Conservation (phyloP, 495 filamentous ascomycete species). For the Pyrenula massariospora region DNA sequence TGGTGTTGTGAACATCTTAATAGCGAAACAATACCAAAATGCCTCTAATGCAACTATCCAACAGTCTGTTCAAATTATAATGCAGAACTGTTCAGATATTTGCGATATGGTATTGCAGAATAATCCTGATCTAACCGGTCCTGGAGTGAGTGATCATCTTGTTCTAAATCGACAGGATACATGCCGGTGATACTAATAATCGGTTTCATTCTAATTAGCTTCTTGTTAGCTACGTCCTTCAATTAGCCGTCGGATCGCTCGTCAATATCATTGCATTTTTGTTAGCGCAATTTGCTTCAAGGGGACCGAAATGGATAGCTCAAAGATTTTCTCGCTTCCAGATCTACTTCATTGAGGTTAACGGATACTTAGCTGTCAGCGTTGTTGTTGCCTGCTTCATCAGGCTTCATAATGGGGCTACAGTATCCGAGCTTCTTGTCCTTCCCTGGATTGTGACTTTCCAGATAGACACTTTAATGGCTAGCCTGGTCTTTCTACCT, state of each 20-base stretch:
- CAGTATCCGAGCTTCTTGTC: background rate
- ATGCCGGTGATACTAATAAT: background rate
- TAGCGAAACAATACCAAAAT: background rate
- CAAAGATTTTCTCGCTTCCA: background rate
- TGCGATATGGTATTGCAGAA: background rate
- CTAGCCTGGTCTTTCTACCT: background rate
- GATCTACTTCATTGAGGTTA: background rate
- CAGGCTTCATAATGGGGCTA: background rate
- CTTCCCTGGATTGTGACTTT: background rate
- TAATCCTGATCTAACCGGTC: background rate
- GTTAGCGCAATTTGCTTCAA: background rate
- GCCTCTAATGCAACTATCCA: background rate
- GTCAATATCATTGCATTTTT: background rate
- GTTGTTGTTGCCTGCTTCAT: background rate
- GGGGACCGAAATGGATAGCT: background rate
- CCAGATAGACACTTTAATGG: background rate
- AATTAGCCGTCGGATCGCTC: background rate
- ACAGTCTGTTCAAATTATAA: background rate
- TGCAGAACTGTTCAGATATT: background rate
- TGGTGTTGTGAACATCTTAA: background rate
- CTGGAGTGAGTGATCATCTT: background rate
- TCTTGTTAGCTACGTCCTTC: background rate
- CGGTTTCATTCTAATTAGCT: background rate
- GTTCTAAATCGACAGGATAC: background rate
- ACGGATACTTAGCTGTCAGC: background rate